phyloP scores from a whole-genome alignment of 495 filamentous ascomycete species.

The Hypoxylon subgilvum region DNA sequence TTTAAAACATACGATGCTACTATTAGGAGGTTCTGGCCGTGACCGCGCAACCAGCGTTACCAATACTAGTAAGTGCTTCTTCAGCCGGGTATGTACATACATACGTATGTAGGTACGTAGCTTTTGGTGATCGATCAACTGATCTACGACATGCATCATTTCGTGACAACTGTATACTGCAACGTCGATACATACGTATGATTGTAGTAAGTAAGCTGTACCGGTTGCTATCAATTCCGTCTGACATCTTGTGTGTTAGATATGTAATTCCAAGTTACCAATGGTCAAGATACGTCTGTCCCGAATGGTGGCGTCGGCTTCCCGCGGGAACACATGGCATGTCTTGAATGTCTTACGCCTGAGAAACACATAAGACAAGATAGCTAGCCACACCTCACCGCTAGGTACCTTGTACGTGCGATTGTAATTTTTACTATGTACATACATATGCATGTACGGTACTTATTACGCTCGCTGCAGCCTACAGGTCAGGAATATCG shows the following conservation, averaged over 20 bases:
- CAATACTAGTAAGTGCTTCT: conserved; percentile 27
- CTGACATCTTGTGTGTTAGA: no score
- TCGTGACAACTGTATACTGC: neutral
- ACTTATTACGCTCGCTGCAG: neutral
- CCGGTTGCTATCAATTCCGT: no score
- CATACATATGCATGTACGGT: neutral
- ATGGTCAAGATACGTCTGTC: no score
- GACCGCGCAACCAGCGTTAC: conserved; percentile 21
- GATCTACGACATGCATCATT: conserved; percentile 14
- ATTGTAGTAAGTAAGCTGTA: conserved; percentile 10
- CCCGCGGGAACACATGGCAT: no score
- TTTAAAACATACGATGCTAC: neutral
- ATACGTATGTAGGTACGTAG: neutral
- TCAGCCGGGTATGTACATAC: neutral
- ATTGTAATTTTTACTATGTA: no score
- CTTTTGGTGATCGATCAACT: conserved; percentile 9
- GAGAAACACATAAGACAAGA: no score
- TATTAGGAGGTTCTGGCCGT: neutral
- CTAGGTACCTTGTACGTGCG: no score
- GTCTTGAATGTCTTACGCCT: no score
- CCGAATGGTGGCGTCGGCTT: no score
- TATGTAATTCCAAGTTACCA: neutral
- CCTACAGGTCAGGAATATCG: conserved; percentile 1
- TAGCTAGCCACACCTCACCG: no score
- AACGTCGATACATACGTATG: no score